Conservation (phyloP, 2,329 filamentous ascomycete species). For the Chalara sp. region DNA sequence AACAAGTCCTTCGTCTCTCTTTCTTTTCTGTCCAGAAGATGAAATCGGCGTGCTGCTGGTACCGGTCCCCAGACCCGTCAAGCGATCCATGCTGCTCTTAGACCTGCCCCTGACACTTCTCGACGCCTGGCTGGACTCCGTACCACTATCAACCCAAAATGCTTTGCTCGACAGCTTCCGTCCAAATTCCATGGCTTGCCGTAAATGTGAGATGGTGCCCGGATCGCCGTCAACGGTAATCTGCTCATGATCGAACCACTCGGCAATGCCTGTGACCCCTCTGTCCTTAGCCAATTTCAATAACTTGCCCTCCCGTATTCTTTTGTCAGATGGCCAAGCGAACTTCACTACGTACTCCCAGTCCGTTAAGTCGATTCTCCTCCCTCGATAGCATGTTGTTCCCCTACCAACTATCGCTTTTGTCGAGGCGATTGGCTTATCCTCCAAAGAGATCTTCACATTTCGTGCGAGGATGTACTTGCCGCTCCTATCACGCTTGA, state of each 20-base stretch:
- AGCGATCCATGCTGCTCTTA: conserved; percentile 16
- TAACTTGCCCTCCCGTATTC: conserved; percentile 18
- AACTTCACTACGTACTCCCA: conserved; percentile 26
- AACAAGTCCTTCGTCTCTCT: conserved; percentile 14
- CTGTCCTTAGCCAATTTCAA: conserved; percentile 20
- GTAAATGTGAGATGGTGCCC: conserved; percentile 21
- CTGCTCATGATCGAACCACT: too few species aligned
- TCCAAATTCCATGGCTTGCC: conserved; percentile 19
- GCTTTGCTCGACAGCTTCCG: conserved; percentile 14
- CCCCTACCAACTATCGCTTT: too few species aligned
- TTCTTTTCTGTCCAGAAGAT: conserved; percentile 12
- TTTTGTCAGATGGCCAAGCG: conserved; percentile 25
- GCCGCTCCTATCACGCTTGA: conserved; percentile 9
- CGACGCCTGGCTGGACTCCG: conserved; percentile 11
- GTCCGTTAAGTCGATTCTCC: conserved; percentile 10
- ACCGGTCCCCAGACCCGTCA: conserved; percentile 8
- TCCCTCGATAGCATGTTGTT: too few species aligned
- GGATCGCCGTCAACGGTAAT: conserved; percentile 17
- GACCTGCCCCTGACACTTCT: conserved; percentile 11
- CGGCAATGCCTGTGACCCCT: conserved; percentile 22
- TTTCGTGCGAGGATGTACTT: conserved; percentile 13
- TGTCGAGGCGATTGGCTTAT: too few species aligned
- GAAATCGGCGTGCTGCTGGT: conserved; percentile 5
- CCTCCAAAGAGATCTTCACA: conserved; percentile 12
- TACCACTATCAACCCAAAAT: conserved; percentile 14